phyloP scores from a whole-genome alignment of 139 green algal species.

The Chara braunii region DNA sequence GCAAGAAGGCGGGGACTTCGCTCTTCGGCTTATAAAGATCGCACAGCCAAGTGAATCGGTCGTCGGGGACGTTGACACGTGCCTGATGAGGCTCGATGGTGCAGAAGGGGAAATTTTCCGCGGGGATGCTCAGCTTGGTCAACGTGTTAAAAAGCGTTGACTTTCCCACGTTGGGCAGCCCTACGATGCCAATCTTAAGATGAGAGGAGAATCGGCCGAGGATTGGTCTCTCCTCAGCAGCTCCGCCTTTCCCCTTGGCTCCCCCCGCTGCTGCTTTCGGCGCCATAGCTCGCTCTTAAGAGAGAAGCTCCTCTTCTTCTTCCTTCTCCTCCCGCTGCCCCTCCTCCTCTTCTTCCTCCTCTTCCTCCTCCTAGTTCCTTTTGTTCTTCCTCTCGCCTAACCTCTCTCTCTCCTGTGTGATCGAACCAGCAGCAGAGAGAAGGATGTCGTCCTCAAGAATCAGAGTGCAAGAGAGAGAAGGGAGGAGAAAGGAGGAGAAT shows the following conservation, averaged over 20 bases:
- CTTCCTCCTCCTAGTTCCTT: too few species aligned
- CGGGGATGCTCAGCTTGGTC: slow-evolving; percentile 42
- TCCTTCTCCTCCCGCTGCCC: too few species aligned
- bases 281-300: not conserved
- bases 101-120: slow-evolving; percentile 94
- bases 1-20: slow-evolving; percentile 71
- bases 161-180: slow-evolving; percentile 94
- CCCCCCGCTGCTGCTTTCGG: slow-evolving; percentile 4
- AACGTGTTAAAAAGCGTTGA: slow-evolving; percentile 44
- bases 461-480: too few species aligned
- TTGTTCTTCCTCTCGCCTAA: too few species aligned
- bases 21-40: slow-evolving; percentile 54
- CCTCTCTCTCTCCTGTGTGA: too few species aligned
- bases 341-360: too few species aligned
- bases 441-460: too few species aligned
- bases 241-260: slow-evolving; percentile 77
- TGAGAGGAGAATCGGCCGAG: slow-evolving; percentile 86
- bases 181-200: slow-evolving; percentile 68
- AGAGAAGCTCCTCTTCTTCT: too few species aligned
- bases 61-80: slow-evolving; percentile 90
- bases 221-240: slow-evolving; percentile 67
- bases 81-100: slow-evolving; percentile 60
- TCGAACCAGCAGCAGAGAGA: too few species aligned
- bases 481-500: too few species aligned
- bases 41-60: slow-evolving; percentile 88